These are phyloP conservation scores for Sarcodon aspratus DNA, from an alignment of 768 basidiomycete species.

Conservation along the genomic window DNA sequence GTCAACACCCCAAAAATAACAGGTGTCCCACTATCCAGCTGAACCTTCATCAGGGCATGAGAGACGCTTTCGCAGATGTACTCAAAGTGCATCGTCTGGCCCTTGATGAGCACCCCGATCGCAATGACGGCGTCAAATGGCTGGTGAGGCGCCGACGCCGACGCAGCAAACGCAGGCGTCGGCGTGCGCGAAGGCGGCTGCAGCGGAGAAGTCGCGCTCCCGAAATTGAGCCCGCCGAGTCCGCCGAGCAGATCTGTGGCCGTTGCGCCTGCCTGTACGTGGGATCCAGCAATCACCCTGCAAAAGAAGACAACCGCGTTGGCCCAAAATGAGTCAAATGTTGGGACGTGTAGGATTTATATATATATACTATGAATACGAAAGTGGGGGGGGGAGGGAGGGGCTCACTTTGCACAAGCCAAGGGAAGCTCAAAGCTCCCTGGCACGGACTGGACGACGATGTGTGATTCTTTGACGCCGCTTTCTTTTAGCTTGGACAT, in stretches of 20 bases:
- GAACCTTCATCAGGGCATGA: constrained; percentile 89
- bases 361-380: neutral
- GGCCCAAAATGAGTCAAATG: neutral
- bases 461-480: constrained; percentile 86
- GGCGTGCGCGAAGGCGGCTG: constrained; percentile 37
- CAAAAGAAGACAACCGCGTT: too few relatives aligned
- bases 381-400: neutral
- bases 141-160: constrained; percentile 28
- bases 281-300: constrained; percentile 85
- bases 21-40: constrained; percentile 87
- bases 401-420: constrained; percentile 67
- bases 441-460: constrained; percentile 84
- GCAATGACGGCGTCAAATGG: constrained; percentile 96
- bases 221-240: constrained; percentile 26
- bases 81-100: constrained; percentile 98
- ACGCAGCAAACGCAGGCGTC: constrained; percentile 17
- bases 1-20: constrained; percentile 97
- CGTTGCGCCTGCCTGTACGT: constrained; percentile 65
- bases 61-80: constrained; percentile 95
- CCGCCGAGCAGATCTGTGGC: constrained; percentile 75
- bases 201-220: constrained; percentile 26
- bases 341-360: constrained; percentile 2
- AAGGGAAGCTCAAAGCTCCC: constrained; percentile 92
- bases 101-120: constrained; percentile 97
- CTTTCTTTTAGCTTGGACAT: constrained; percentile 68